These are phyloP conservation scores for Prunus davidiana DNA, from an alignment of 306 rosid species.

Conservation along the genomic window DNA sequence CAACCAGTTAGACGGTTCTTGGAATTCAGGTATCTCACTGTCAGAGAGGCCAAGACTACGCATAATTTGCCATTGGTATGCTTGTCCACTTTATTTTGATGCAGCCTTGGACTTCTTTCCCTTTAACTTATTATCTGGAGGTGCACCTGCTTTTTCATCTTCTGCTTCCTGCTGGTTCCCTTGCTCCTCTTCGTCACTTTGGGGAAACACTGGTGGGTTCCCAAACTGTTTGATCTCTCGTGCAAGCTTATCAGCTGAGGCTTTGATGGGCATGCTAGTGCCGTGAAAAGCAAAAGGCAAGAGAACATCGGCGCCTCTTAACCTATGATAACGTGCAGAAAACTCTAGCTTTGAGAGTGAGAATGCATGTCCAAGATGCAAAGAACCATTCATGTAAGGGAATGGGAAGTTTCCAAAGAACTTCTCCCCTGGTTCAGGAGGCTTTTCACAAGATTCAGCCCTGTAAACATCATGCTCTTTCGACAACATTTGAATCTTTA, in stretches of 20 bases:
- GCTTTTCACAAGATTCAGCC: slow-evolving; percentile 59
- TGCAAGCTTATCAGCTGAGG: slow-evolving; percentile 84
- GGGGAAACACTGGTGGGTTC: slow-evolving; percentile 66
- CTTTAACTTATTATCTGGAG: slow-evolving; percentile 61
- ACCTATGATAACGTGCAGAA: slow-evolving; percentile 76
- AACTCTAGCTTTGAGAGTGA: slow-evolving; percentile 79
- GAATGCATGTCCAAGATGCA: slow-evolving; percentile 85
- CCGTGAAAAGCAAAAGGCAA: slow-evolving; percentile 89
- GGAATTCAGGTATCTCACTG: slow-evolving; percentile 62
- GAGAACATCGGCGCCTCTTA: slow-evolving; percentile 83
- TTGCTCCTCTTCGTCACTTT: slow-evolving; percentile 30
- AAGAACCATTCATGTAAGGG: slow-evolving; percentile 87
- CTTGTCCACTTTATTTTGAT: slow-evolving; percentile 65
- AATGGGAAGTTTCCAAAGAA: slow-evolving; percentile 92
- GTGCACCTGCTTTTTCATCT: slow-evolving; percentile 33
- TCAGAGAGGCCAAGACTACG: slow-evolving; percentile 83
- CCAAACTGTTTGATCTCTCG: slow-evolving; percentile 74
- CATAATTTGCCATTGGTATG: slow-evolving; percentile 90
- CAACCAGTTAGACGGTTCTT: slow-evolving; percentile 76
- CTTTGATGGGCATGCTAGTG: slow-evolving; percentile 98
- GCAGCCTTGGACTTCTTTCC: slow-evolving; percentile 87
- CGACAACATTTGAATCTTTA: slow-evolving; percentile 69
- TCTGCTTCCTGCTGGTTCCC: slow-evolving; percentile 35
- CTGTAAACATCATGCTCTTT: slow-evolving; percentile 65
- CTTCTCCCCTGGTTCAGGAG: slow-evolving; percentile 63